Evolutionary conservation across 2,329 filamentous ascomycete species (phyloP).

Genomic region (Aspergillus piperis): DNA sequence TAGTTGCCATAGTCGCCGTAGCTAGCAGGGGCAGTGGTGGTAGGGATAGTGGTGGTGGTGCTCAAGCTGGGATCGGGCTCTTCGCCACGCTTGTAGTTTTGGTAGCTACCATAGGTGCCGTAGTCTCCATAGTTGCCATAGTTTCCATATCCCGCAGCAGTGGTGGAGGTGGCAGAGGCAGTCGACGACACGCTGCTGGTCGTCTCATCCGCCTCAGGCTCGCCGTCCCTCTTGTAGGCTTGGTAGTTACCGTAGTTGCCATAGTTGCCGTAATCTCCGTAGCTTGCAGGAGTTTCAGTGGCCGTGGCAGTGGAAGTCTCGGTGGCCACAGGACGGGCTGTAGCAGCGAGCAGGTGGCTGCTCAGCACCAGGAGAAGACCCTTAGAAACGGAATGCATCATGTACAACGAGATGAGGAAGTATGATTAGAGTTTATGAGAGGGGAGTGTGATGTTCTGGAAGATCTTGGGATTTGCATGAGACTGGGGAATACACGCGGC

Average conservation of each 20-base stretch:
- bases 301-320: slow-evolving; percentile 3
- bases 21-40: not conserved
- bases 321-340: slow-evolving; percentile 10
- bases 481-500: not conserved
- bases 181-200: not conserved
- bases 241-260: slow-evolving; percentile 10
- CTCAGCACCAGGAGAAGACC: slow-evolving; percentile 15
- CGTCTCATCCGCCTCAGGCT: not conserved
- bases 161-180: not conserved
- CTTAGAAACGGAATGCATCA: slow-evolving; percentile 6
- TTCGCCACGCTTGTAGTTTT: not conserved
- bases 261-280: slow-evolving; percentile 21
- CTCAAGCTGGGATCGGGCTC: not conserved
- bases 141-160: not conserved
- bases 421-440: not conserved
- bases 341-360: slow-evolving; percentile 15
- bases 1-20: slow-evolving; percentile 20
- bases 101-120: slow-evolving; percentile 7
- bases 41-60: not conserved
- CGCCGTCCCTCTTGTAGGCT: slow-evolving; percentile 1
- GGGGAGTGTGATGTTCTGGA: not conserved
- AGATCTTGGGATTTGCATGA: not conserved
- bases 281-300: not conserved
- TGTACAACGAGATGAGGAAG: not conserved
- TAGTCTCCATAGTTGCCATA: slow-evolving; percentile 7